Base-by-base conservation (phyloP, 2,329 filamentous ascomycete genomes). In the Cryoendolithus antarcticus region DNA sequence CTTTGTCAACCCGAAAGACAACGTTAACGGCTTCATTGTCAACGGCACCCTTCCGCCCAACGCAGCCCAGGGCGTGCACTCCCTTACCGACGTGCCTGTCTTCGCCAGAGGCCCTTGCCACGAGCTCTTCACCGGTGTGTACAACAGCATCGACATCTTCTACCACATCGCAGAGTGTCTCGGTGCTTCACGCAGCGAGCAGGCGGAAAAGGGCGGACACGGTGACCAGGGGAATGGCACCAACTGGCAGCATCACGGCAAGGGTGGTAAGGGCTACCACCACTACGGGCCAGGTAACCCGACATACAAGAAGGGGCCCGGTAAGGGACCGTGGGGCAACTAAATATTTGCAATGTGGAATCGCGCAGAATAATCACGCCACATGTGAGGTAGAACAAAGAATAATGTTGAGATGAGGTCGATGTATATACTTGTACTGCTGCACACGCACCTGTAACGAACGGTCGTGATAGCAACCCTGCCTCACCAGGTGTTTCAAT, bases 71-170 rank as follows among this genome's bases (percentile, higher is more conserved):
- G 85, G 82, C 36, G 82, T 86, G 11, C 82, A 86, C 65, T 82
- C 76, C 15, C 65, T 86, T 45, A 86, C 82, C 1, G 82, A 86
- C 51, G 82, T 86, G 27, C 77, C 82, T 2, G 79, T 91, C 12
- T 89, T 82, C 52, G 80, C 82, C 1, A 72, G 74, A 65, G 84
- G 84, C 0, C 84, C 84, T 4, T 89, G 84, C 63, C 79, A 86
- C 59, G 78, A 84, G 51, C 63, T 72, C 9, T 91, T 91, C 56
- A 74, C 77, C 4, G 81, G 82, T 40, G 63, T 79, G 3, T 84
- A 77, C 48, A 76, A 68, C 59, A 82, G 77, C 54, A 72, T 83
- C 34, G 81, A 86, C 46, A 66, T 86, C 47, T 86, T 86, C 52
- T 86, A 77, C 63, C 77, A 78, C 59, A 82, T 86, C 55, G 75